Percentiles rank a stretch among this genome's conserved stretches.
Evolutionary conservation across 345 rosid species (phyloP).

Genomic region (Arabidopsis suecica): DNA sequence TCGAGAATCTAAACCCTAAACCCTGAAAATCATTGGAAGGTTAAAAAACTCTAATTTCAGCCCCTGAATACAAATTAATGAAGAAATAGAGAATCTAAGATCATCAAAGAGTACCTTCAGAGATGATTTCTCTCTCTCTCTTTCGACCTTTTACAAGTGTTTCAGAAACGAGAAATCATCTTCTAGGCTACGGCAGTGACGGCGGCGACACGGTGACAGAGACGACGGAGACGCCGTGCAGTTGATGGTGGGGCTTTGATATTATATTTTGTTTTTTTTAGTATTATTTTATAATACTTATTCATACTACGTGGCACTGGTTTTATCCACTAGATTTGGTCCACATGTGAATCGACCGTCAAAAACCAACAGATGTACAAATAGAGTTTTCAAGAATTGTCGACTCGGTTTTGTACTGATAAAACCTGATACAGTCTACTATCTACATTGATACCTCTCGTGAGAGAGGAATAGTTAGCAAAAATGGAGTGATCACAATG

Average conservation of each 20-base stretch:
- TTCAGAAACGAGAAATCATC: slow-evolving; percentile 10
- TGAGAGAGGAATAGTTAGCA: not conserved
- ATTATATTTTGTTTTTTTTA: not conserved
- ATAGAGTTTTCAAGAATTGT: not conserved
- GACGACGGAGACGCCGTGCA: slow-evolving; percentile 5
- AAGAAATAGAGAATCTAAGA: slow-evolving; percentile 22
- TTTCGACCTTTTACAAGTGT: not conserved
- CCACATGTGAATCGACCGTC: not conserved
- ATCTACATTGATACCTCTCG: slow-evolving; percentile 25
- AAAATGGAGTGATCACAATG: not conserved
- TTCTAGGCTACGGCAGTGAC: not conserved
- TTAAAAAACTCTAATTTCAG: not conserved
- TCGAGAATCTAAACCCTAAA: slow-evolving; percentile 5
- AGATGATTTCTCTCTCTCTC: not conserved
- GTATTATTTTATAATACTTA: not conserved
- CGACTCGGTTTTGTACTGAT: not conserved
- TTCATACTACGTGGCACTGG: slow-evolving; percentile 17
- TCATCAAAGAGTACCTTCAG: not conserved
- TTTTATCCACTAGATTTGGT: not conserved
- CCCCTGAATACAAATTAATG: not conserved
- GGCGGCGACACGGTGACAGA: not conserved
- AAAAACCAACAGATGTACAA: not conserved
- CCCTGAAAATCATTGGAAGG: not conserved
- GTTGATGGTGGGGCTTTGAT: not conserved
- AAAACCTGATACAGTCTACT: slow-evolving; percentile 1